Evolutionary conservation across 2,329 filamentous ascomycete species (phyloP).

Genomic region (Pyrenophora seminiperda): DNA sequence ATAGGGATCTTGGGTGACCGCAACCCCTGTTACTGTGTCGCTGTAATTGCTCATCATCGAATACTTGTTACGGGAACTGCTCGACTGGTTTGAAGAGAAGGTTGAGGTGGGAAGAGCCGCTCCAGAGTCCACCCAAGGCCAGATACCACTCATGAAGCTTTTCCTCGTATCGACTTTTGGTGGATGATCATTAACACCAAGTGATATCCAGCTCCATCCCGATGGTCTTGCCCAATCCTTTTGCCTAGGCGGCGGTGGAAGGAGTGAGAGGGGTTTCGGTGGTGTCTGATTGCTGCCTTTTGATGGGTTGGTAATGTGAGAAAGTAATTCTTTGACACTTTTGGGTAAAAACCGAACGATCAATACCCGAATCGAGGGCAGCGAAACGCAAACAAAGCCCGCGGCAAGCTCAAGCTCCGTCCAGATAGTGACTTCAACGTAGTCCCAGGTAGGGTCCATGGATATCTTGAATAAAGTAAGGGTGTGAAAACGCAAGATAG

Average conservation of each 20-base stretch:
- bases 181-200: background rate
- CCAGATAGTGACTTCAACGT: conserved; percentile 30
- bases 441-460: conserved; percentile 37
- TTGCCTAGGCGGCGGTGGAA: background rate
- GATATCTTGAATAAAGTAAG: conserved; percentile 30
- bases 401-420: conserved; percentile 34
- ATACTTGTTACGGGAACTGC: conserved; percentile 6
- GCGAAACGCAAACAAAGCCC: conserved; percentile 30
- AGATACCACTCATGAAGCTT: conserved; percentile 14
- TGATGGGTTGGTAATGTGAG: conserved; percentile 13
- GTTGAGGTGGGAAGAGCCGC: background rate
- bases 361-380: conserved; percentile 32
- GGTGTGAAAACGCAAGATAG: conserved; percentile 30
- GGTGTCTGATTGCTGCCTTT: background rate
- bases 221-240: conserved; percentile 16
- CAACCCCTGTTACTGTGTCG: conserved; percentile 4
- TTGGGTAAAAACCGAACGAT: conserved; percentile 18
- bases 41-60: conserved; percentile 21
- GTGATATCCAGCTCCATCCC: conserved; percentile 13
- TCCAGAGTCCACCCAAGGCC: conserved; percentile 5
- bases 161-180: conserved; percentile 2
- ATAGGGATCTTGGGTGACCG: conserved; percentile 13
- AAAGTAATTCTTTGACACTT: conserved; percentile 14
- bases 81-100: conserved; percentile 8
- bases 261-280: background rate